Evolutionary conservation across 768 basidiomycete genomes (phyloP).

Genomic region (Rhizopogon vesiculosus): DNA sequence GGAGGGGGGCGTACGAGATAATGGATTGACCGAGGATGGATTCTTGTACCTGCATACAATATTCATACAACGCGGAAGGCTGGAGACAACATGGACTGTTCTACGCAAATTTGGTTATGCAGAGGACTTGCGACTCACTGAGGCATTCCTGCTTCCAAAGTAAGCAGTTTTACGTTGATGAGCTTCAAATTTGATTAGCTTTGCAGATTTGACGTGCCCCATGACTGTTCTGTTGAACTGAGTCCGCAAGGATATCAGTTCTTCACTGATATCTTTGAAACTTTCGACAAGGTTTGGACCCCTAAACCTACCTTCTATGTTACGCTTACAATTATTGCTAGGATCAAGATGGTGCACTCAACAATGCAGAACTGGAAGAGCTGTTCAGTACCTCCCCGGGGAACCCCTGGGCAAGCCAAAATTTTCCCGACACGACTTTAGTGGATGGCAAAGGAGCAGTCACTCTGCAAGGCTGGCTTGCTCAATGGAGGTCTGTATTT

Average conservation of each 20-base stretch:
- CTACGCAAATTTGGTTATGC: constrained; percentile 94
- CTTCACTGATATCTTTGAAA: constrained; percentile 94
- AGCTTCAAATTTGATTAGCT: constrained; percentile 9
- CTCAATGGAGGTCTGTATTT: constrained; percentile 86
- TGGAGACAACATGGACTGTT: constrained; percentile 98
- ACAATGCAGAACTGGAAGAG: constrained; percentile 74
- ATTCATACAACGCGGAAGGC: constrained; percentile 92
- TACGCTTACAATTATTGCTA: constrained; percentile 23
- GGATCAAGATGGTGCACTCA: constrained; percentile 96
- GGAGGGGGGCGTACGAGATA: constrained; percentile 67
- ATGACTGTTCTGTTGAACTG: constrained; percentile 93
- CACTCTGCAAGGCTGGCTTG: constrained; percentile 96
- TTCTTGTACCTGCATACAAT: constrained; percentile 94
- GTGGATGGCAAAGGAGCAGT: constrained; percentile 85
- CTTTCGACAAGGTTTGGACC: constrained; percentile 75
- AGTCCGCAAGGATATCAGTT: constrained; percentile 95
- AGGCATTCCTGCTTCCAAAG: constrained; percentile 87
- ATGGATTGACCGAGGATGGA: constrained; percentile 86
- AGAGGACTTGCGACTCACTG: constrained; percentile 86
- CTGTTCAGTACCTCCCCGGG: constrained; percentile 94
- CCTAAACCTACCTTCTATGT: not conserved
- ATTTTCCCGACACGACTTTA: constrained; percentile 87
- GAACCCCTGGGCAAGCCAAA: constrained; percentile 92
- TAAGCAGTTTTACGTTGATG: constrained; percentile 33
- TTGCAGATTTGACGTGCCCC: constrained; percentile 83